These are phyloP conservation scores for Volutella citrinella DNA, from an alignment of 2,329 filamentous ascomycete genomes.

Conservation along the genomic window DNA sequence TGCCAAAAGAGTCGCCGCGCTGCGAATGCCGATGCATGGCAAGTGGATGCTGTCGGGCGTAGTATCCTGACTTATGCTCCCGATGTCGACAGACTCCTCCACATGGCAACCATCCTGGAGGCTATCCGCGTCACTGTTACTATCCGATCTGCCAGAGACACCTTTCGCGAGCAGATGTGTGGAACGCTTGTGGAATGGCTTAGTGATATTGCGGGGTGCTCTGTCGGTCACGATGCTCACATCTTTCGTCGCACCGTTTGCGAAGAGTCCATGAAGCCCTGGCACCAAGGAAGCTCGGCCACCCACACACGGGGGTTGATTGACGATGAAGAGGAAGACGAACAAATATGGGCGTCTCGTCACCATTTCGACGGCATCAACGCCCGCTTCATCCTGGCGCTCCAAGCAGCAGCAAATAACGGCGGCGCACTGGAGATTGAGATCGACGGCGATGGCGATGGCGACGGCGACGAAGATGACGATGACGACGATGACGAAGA, in stretches of 20 bases:
- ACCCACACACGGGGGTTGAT: slow-evolving; percentile 59
- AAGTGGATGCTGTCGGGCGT: slow-evolving; percentile 85
- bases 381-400: slow-evolving; percentile 34
- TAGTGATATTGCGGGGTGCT: slow-evolving; percentile 85
- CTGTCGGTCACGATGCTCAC: slow-evolving; percentile 73
- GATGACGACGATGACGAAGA: slow-evolving; percentile 40
- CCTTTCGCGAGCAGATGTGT: slow-evolving; percentile 97
- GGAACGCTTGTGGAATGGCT: slow-evolving; percentile 98
- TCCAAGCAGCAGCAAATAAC: slow-evolving; percentile 32
- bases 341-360: slow-evolving; percentile 42
- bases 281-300: slow-evolving; percentile 81
- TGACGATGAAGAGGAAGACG: slow-evolving; percentile 45
- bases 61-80: slow-evolving; percentile 76
- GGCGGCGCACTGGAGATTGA: slow-evolving; percentile 27
- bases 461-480: slow-evolving; percentile 31
- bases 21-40: slow-evolving; percentile 73
- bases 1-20: slow-evolving; percentile 71
- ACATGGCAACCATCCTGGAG: slow-evolving; percentile 82
- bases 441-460: slow-evolving; percentile 27
- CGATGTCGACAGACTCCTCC: slow-evolving; percentile 70
- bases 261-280: slow-evolving; percentile 84
- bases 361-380: slow-evolving; percentile 31
- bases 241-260: slow-evolving; percentile 81
- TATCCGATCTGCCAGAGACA: slow-evolving; percentile 88
- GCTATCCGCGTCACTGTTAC: slow-evolving; percentile 96